Percentiles rank a stretch among this genome's conserved stretches.
phyloP scores from a whole-genome alignment of 164 flowering plant genomes.

The Annona cherimola region DNA sequence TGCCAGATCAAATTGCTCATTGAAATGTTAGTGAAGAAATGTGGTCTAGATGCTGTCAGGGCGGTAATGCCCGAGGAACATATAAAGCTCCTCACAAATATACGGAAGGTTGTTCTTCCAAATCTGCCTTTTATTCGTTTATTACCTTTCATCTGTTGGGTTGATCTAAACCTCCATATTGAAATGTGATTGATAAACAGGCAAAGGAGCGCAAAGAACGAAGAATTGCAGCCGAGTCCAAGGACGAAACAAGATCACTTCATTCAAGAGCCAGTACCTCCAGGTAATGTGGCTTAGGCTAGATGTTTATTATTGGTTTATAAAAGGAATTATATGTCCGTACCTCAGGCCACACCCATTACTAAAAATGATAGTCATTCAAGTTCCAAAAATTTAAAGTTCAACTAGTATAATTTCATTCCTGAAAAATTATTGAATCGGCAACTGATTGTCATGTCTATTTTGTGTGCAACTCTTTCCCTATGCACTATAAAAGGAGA shows the following conservation, averaged over 20 bases:
- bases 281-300: conserved; percentile 41
- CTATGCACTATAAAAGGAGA: too few relatives aligned
- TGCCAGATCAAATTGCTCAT: conserved; percentile 74
- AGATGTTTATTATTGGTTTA: neutral
- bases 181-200: conserved; percentile 29
- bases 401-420: too few relatives aligned
- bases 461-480: too few relatives aligned
- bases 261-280: conserved; percentile 80
- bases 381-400: too few relatives aligned
- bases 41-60: conserved; percentile 94
- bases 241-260: conserved; percentile 44
- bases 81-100: conserved; percentile 89
- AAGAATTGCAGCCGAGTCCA: conserved; percentile 42
- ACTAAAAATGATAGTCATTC: too few relatives aligned
- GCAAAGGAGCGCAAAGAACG: conserved; percentile 72
- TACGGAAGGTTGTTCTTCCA: conserved; percentile 59
- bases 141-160: neutral
- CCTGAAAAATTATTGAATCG: too few relatives aligned
- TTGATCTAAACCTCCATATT: neutral
- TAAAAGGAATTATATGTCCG: neutral
- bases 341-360: neutral
- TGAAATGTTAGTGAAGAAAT: conserved; percentile 90
- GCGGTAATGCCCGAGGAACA: conserved; percentile 97
- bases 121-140: neutral
- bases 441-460: too few relatives aligned